A percentile compares a stretch with the other conserved stretches of the same genome.
phyloP scores from a whole-genome alignment of 2,329 filamentous ascomycete genomes.

The Cercospora sp. region DNA sequence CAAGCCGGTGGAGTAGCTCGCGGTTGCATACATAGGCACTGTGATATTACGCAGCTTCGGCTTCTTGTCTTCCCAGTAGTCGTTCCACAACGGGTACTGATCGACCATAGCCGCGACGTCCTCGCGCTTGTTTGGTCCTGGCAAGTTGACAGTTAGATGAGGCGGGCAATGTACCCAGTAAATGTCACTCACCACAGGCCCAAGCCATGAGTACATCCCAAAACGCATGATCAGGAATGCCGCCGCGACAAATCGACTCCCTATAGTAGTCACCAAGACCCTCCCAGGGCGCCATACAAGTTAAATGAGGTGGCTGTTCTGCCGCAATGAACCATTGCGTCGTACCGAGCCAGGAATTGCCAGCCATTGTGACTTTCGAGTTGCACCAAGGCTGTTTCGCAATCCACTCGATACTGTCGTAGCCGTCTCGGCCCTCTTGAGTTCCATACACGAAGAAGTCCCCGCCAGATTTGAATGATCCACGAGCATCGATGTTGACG shows the following conservation, averaged over 20 bases:
- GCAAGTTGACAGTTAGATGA: background rate
- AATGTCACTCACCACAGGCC: too few species aligned
- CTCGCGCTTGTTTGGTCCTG: background rate
- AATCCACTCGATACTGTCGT: background rate
- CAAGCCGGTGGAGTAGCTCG: slow-evolving; percentile 20
- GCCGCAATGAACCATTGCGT: slow-evolving; percentile 43
- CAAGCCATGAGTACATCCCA: background rate
- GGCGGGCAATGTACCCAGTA: too few species aligned
- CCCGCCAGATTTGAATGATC: slow-evolving; percentile 39
- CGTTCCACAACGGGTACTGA: background rate
- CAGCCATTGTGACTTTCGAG: slow-evolving; percentile 44
- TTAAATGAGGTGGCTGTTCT: slow-evolving; percentile 43
- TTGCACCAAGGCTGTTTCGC: slow-evolving; percentile 44
- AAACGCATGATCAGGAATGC: background rate
- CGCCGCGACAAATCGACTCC: slow-evolving; percentile 3
- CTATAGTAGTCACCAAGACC: slow-evolving; percentile 47
- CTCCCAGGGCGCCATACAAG: slow-evolving; percentile 49
- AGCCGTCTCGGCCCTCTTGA: background rate
- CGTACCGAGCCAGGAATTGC: slow-evolving; percentile 46
- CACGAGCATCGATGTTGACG: slow-evolving; percentile 38
- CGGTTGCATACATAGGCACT: slow-evolving; percentile 25
- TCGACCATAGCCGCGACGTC: background rate
- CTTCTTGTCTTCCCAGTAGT: slow-evolving; percentile 28
- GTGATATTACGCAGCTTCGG: slow-evolving; percentile 28
- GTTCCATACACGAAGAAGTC: slow-evolving; percentile 21